Conservation (phyloP, 345 rosid species). For the Eucalyptus tenuipes region DNA sequence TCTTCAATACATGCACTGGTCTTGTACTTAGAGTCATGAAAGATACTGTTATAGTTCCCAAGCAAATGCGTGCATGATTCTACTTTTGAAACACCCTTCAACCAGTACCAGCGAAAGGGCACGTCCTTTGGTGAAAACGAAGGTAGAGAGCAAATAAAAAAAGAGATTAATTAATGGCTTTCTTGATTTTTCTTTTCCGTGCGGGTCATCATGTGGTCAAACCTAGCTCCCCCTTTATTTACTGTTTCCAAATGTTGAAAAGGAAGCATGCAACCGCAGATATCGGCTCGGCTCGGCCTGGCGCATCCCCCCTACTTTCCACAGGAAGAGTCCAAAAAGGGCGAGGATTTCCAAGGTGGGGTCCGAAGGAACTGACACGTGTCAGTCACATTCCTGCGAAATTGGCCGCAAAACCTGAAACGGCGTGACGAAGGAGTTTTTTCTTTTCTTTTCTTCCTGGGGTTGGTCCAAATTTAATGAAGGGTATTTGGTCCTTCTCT, state of each 20-base stretch:
- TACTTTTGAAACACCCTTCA: background rate
- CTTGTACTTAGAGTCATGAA: background rate
- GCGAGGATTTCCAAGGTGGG: background rate
- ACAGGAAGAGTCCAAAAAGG: background rate
- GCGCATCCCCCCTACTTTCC: background rate
- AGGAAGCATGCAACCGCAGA: slow-evolving; percentile 44
- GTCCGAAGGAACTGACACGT: slow-evolving; percentile 16
- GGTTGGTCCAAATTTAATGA: background rate
- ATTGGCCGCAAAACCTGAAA: slow-evolving; percentile 50
- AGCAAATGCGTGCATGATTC: background rate
- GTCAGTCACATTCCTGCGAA: slow-evolving; percentile 46
- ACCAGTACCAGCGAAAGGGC: background rate
- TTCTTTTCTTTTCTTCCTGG: background rate
- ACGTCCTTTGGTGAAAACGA: background rate
- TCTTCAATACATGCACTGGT: background rate
- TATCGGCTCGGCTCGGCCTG: slow-evolving; percentile 25
- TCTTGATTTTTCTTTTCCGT: background rate
- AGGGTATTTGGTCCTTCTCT: background rate
- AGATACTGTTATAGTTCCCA: background rate
- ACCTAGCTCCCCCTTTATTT: background rate
- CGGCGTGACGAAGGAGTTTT: slow-evolving; percentile 15
- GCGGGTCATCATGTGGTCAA: slow-evolving; percentile 44
- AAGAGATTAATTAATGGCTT: background rate
- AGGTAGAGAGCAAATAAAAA: background rate
- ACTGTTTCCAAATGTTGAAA: background rate